Percentiles rank a stretch among this genome's conserved stretches.
Evolutionary conservation across 345 rosid species (phyloP).

Genomic region (Mallotus nudiflorus): DNA sequence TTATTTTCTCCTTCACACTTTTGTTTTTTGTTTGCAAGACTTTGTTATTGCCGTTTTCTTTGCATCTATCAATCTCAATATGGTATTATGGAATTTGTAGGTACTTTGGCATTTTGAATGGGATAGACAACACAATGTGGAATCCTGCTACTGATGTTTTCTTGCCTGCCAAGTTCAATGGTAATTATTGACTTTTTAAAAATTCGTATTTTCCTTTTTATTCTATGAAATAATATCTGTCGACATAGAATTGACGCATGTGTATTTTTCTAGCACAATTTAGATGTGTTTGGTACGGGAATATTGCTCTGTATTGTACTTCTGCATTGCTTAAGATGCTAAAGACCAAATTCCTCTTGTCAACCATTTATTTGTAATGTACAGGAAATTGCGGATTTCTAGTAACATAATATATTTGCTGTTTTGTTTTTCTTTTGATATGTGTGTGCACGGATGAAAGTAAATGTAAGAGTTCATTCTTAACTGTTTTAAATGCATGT

Average conservation of each 20-base stretch:
- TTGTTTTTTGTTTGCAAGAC: neutral
- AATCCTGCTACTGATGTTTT: slow-evolving; percentile 51
- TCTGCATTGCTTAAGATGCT: neutral
- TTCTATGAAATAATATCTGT: neutral
- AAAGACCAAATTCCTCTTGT: neutral
- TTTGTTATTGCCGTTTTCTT: neutral
- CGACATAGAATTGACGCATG: neutral
- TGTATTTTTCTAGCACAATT: neutral
- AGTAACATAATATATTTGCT: neutral
- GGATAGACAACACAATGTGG: slow-evolving; percentile 54
- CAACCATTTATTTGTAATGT: neutral
- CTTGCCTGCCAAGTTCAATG: slow-evolving; percentile 50
- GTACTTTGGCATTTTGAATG: slow-evolving; percentile 56
- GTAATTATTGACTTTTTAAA: slow-evolving; percentile 23
- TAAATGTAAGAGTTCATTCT: neutral
- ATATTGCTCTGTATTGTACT: neutral
- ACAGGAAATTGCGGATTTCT: neutral
- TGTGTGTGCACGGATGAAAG: neutral
- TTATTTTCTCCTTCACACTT: neutral
- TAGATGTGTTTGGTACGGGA: neutral
- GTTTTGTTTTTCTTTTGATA: neutral
- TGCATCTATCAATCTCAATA: slow-evolving; percentile 1
- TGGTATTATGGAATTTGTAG: slow-evolving; percentile 27
- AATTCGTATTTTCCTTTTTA: neutral
- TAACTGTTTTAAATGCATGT: neutral